Conservation (phyloP, 1,284 basidiomycete species). For the Ceratobasidium sp. region DNA sequence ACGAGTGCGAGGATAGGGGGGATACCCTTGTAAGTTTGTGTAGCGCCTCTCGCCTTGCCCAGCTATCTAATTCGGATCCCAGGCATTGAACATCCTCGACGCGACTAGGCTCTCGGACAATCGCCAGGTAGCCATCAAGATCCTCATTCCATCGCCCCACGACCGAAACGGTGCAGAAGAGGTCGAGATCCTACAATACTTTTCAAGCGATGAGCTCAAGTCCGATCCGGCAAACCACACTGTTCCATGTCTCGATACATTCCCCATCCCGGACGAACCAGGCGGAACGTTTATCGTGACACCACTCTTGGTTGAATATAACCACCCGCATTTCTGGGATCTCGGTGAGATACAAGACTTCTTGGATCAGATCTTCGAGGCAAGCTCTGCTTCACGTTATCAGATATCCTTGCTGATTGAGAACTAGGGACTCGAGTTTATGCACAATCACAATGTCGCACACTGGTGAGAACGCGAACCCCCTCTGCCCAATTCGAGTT, state of each 20-base stretch:
- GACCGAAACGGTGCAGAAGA: constrained; percentile 28
- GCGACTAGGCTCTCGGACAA: constrained; percentile 14
- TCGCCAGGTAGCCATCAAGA: constrained; percentile 19
- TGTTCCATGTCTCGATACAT: constrained; percentile 16
- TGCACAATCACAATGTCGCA: constrained; percentile 5
- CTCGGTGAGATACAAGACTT: constrained; percentile 27
- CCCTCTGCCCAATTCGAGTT: background rate
- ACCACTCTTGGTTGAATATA: constrained; percentile 22
- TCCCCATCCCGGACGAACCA: constrained; percentile 17
- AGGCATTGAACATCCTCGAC: constrained; percentile 19
- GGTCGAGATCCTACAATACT: constrained; percentile 16
- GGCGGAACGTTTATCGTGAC: constrained; percentile 16
- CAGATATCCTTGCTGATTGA: background rate
- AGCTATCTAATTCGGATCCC: background rate
- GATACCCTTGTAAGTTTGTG: constrained; percentile 14
- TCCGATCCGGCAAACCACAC: constrained; percentile 16
- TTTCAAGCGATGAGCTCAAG: constrained; percentile 8
- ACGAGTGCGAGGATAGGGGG: constrained; percentile 8
- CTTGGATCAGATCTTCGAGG: constrained; percentile 34
- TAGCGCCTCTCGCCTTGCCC: too few relatives aligned
- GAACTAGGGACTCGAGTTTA: constrained; percentile 9
- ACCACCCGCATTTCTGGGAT: constrained; percentile 20
- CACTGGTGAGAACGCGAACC: constrained; percentile 1
- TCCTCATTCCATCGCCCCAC: constrained; percentile 8
- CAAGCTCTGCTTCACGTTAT: background rate